A percentile compares a stretch with the other conserved stretches of the same genome.
Conservation (phyloP, 2,329 filamentous ascomycete genomes). For the Cladosporium sp. region DNA sequence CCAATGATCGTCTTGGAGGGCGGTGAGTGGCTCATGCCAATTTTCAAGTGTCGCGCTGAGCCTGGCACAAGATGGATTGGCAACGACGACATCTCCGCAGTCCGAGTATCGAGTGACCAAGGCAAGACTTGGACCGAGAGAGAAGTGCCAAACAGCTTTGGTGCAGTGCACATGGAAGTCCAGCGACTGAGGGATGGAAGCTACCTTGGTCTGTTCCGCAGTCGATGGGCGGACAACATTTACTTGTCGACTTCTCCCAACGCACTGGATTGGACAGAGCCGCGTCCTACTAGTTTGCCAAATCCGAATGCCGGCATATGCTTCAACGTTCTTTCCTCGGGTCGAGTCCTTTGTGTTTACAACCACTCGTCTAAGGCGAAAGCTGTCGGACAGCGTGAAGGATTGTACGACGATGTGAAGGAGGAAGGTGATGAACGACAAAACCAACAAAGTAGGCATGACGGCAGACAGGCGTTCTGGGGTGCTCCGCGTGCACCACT, state of each 20-base stretch:
- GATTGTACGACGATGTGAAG: conserved; percentile 17
- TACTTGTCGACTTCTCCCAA: conserved; percentile 13
- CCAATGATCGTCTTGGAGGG: conserved; percentile 14
- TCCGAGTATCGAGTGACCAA: conserved; percentile 15
- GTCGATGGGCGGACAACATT: conserved; percentile 11
- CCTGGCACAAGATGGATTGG: conserved; percentile 17
- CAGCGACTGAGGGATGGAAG: conserved; percentile 10
- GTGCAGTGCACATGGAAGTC: conserved; percentile 18
- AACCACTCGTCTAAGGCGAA: conserved; percentile 1
- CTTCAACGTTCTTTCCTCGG: conserved; percentile 15
- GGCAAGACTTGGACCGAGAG: conserved; percentile 16
- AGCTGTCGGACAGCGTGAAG: conserved; percentile 11
- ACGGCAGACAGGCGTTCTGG: conserved; percentile 17
- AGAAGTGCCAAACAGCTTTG: conserved; percentile 17
- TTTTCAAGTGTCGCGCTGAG: conserved; percentile 17
- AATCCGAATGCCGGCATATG: conserved; percentile 18
- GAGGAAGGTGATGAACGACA: conserved; percentile 14
- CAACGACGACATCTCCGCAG: conserved; percentile 18
- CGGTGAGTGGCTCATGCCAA: conserved; percentile 16
- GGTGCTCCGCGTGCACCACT: conserved; percentile 18
- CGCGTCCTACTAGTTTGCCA: conserved; percentile 8
- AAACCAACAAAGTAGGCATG: conserved; percentile 17
- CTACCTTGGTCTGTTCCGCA: conserved; percentile 8
- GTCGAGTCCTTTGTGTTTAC: conserved; percentile 1
- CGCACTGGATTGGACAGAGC: conserved; percentile 17